Evolutionary conservation across 108 stramenopile genomes (phyloP).

Genomic region (Schizochytrium sp.): DNA sequence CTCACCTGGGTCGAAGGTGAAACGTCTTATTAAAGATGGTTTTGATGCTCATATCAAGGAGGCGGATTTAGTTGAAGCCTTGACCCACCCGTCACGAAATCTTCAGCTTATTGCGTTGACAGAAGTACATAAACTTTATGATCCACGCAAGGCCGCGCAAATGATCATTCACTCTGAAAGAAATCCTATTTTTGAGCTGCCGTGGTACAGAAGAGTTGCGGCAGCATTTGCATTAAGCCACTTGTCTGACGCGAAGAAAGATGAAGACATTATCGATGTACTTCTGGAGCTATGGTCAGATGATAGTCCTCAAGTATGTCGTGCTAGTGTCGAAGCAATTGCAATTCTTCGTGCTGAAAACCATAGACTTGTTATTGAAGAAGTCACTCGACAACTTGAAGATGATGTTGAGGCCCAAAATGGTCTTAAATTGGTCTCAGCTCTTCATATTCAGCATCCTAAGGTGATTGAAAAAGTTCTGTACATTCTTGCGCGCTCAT

Average conservation of each 20-base stretch:
- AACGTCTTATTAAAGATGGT: neutral
- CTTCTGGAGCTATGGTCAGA: constrained; percentile 14
- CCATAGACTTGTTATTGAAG: neutral
- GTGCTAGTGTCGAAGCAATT: constrained; percentile 1
- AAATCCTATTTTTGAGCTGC: neutral
- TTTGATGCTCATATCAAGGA: neutral
- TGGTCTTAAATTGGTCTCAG: constrained; percentile 13
- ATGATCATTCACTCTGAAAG: neutral
- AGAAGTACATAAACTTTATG: constrained; percentile 39
- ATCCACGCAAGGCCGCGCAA: constrained; percentile 34
- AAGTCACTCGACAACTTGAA: neutral
- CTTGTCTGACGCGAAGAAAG: neutral
- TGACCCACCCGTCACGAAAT: constrained; percentile 10
- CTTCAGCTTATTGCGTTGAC: constrained; percentile 19
- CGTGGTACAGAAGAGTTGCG: neutral
- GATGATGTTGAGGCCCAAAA: constrained; percentile 45
- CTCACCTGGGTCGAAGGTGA: neutral
- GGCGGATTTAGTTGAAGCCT: neutral
- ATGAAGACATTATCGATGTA: constrained; percentile 1
- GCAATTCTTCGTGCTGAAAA: constrained; percentile 19
- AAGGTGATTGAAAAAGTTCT: neutral
- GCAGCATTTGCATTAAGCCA: neutral
- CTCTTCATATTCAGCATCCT: neutral
- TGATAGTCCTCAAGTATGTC: neutral
- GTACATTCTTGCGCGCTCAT: neutral